Evolutionary conservation across 2,329 filamentous ascomycete genomes (phyloP).

Genomic region (Drechslerella dactyloides): DNA sequence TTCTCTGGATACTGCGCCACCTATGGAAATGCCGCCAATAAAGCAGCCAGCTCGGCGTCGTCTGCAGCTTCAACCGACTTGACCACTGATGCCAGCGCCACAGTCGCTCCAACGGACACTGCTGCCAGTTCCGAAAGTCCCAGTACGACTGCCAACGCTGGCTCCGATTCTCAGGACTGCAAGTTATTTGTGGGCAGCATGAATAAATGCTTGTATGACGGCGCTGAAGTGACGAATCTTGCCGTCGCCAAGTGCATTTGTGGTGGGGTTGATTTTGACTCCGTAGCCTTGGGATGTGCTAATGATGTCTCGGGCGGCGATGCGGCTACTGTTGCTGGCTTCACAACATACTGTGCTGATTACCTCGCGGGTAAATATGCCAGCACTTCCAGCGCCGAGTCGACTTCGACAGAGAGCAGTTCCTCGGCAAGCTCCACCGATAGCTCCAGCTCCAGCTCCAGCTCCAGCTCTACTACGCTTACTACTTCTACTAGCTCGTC

Average conservation of each 20-base stretch:
- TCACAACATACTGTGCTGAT: slow-evolving; percentile 20
- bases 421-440: not conserved
- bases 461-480: not conserved
- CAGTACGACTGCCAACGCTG: not conserved
- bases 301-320: slow-evolving; percentile 17
- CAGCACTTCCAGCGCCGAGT: not conserved
- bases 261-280: slow-evolving; percentile 22
- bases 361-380: slow-evolving; percentile 16
- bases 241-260: slow-evolving; percentile 28
- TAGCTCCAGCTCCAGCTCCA: not conserved
- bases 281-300: slow-evolving; percentile 19
- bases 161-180: slow-evolving; percentile 9
- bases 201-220: slow-evolving; percentile 25
- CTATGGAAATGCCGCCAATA: slow-evolving; percentile 7
- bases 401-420: not conserved
- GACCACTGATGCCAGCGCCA: slow-evolving; percentile 8
- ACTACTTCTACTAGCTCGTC: too few species aligned
- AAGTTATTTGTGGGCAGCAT: slow-evolving; percentile 3
- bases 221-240: slow-evolving; percentile 6
- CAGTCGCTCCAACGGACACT: not conserved
- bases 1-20: slow-evolving; percentile 20
- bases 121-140: not conserved
- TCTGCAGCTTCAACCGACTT: not conserved
- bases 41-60: not conserved
- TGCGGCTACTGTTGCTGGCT: slow-evolving; percentile 7